A percentile compares a stretch with the other conserved stretches of the same genome.
These are phyloP conservation scores for Trichoderma polysporum DNA, from an alignment of 2,329 filamentous ascomycete genomes.

Conservation along the genomic window DNA sequence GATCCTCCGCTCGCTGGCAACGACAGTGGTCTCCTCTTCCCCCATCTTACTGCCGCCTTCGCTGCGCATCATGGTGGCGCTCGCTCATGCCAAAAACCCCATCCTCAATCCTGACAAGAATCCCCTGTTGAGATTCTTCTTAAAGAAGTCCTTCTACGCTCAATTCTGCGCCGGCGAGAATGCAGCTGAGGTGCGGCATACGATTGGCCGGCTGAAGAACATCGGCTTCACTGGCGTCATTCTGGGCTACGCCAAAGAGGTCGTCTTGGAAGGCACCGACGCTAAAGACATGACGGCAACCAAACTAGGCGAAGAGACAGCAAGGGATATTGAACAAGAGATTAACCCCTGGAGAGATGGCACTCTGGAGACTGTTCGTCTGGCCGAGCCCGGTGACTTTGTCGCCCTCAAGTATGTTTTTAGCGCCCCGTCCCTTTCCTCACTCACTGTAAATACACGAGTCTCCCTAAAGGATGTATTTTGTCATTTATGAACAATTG, in stretches of 20 bases:
- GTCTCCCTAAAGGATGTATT: neutral
- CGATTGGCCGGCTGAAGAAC: slow-evolving; percentile 63
- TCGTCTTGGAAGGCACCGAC: slow-evolving; percentile 64
- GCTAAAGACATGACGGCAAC: slow-evolving; percentile 44
- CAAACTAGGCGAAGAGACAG: slow-evolving; percentile 48
- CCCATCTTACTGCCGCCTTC: slow-evolving; percentile 68
- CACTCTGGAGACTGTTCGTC: slow-evolving; percentile 68
- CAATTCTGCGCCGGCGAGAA: slow-evolving; percentile 90
- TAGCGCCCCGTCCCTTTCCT: neutral
- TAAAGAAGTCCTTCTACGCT: slow-evolving; percentile 83
- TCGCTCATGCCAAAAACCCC: slow-evolving; percentile 67
- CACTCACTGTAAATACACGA: too few species aligned
- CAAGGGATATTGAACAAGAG: slow-evolving; percentile 55
- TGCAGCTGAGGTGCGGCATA: slow-evolving; percentile 63
- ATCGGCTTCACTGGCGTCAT: slow-evolving; percentile 84
- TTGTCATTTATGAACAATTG: neutral
- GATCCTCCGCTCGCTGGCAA: slow-evolving; percentile 67
- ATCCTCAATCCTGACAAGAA: slow-evolving; percentile 75
- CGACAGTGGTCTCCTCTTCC: slow-evolving; percentile 69
- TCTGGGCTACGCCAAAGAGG: slow-evolving; percentile 79
- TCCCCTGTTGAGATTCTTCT: slow-evolving; percentile 63
- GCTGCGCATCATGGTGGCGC: slow-evolving; percentile 62
- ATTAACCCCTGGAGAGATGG: slow-evolving; percentile 71
- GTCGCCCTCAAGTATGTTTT: slow-evolving; percentile 59
- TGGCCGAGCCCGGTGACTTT: slow-evolving; percentile 64